These are phyloP conservation scores for Colletotrichum destructivum DNA, from an alignment of 2,329 filamentous ascomycete species.

Conservation along the genomic window DNA sequence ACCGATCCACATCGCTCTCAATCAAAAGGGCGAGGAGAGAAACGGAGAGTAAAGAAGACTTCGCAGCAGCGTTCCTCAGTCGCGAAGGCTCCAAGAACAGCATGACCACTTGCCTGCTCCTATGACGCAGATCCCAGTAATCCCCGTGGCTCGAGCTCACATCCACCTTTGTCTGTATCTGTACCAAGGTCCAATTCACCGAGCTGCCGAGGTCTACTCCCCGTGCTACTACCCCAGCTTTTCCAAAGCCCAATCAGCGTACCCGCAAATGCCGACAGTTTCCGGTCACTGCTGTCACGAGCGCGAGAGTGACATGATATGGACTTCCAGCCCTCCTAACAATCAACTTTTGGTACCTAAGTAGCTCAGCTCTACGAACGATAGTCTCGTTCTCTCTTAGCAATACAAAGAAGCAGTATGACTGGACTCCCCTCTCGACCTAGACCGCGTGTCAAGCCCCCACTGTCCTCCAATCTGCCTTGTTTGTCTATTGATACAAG, in stretches of 20 bases:
- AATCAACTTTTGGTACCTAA: constrained; percentile 38
- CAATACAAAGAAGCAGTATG: constrained; percentile 19
- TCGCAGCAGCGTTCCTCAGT: not conserved
- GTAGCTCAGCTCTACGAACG: constrained; percentile 31
- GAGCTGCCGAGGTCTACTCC: constrained; percentile 38
- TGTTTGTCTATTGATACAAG: constrained; percentile 21
- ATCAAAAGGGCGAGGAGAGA: not conserved
- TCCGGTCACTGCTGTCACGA: constrained; percentile 26
- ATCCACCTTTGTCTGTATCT: not conserved
- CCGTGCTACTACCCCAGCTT: constrained; percentile 22
- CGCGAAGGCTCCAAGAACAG: not conserved
- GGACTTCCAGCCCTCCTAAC: constrained; percentile 4
- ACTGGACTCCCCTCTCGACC: not conserved
- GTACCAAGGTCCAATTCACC: constrained; percentile 29
- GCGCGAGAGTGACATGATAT: not conserved
- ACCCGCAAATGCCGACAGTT: constrained; percentile 30
- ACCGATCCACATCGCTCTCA: not conserved
- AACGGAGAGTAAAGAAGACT: not conserved
- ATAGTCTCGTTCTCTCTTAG: constrained; percentile 6
- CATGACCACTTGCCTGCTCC: constrained; percentile 1
- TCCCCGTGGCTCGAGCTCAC: not conserved
- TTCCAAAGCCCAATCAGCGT: constrained; percentile 27
- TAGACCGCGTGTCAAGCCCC: constrained; percentile 1
- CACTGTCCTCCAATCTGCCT: not conserved
- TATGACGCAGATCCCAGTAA: constrained; percentile 9